Conservation (phyloP, 805 yeast species). For the Komagataella ulmi region DNA sequence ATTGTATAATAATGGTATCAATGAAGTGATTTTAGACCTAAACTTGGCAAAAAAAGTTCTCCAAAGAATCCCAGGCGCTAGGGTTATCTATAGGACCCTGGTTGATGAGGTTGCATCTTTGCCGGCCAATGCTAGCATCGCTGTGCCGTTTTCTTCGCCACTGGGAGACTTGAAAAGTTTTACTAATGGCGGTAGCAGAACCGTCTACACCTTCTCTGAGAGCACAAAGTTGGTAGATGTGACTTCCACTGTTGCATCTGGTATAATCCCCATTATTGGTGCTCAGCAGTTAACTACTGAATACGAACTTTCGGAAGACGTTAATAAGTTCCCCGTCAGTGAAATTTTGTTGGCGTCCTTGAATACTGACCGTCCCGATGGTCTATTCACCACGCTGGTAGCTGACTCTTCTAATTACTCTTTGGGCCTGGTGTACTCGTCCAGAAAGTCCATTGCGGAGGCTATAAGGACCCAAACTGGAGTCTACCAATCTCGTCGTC, state of each 20-base stretch:
- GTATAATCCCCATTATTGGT: conserved; percentile 22
- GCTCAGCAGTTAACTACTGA: conserved; percentile 18
- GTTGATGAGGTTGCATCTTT: conserved; percentile 7
- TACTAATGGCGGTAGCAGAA: conserved; percentile 9
- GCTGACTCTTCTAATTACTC: conserved; percentile 56
- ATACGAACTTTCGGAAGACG: conserved; percentile 10
- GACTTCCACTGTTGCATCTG: conserved; percentile 16
- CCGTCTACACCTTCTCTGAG: conserved; percentile 9
- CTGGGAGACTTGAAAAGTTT: conserved; percentile 4
- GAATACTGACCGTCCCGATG: conserved; percentile 77
- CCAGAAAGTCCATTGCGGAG: conserved; percentile 64
- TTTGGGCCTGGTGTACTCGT: conserved; percentile 86
- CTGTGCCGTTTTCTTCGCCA: conserved; percentile 6
- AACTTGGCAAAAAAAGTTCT: conserved; percentile 9
- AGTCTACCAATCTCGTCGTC: conserved; percentile 85
- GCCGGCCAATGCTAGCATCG: neutral
- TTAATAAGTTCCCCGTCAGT: conserved; percentile 16
- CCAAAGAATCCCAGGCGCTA: conserved; percentile 18
- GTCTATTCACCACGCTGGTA: conserved; percentile 75
- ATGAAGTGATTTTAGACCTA: conserved; percentile 10
- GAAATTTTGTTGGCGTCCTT: conserved; percentile 35
- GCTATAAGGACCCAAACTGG: conserved; percentile 77
- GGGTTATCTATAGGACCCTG: conserved; percentile 11
- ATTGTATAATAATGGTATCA: conserved; percentile 17
- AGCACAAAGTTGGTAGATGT: conserved; percentile 7